Evolutionary conservation across 257 asterid genomes (phyloP), one percentile per base, ranked within the genome.

Genomic region (Misopates orontium): DNA sequence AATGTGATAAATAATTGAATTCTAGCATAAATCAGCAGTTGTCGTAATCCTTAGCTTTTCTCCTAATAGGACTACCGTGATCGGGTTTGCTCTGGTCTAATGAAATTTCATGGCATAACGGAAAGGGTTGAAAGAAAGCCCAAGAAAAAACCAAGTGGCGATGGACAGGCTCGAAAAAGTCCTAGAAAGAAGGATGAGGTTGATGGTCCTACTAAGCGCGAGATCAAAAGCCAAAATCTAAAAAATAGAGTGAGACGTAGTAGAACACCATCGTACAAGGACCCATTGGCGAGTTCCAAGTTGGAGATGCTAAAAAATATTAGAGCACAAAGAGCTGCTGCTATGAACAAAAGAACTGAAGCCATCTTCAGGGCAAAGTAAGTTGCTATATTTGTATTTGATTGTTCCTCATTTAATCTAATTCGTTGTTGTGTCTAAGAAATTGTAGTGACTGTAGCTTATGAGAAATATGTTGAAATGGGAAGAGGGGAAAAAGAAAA

Each of bases 231-330:
- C 74, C 85, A 69, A 63, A 74, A 24, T 67, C 78, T 75, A 69
- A 72, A 65, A 21, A 68, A 42, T 54, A 80, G 62, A 70, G 24
- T 80, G 60, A 86, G 73, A 81, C 84, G 79, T 67, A 83, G 77
- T 10, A 70, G 52, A 39, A 41, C 67, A n/a, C 87, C 96, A 25
- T 58, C 65, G 15, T 90, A 78, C 76, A 90, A 83, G 76, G 99
- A 93, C 75, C 97, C 99, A 39, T 66, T 85, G 71, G 88, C 87
- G 17, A 77, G 80, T 62, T 66, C 91, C 73, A 93, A 88, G 78
- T 36, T 93, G 77, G 95, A 90, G 81, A 82, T 93, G 96, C 60
- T 93, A 64, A 93, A 82, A 69, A 78, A 65, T 74, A 93, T 88
- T 58, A 81, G 90, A 72, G 89, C 93, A 32, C 82, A 85, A 54